phyloP scores from a whole-genome alignment of 306 rosid species.

The Psophocarpus tetragonolobus region DNA sequence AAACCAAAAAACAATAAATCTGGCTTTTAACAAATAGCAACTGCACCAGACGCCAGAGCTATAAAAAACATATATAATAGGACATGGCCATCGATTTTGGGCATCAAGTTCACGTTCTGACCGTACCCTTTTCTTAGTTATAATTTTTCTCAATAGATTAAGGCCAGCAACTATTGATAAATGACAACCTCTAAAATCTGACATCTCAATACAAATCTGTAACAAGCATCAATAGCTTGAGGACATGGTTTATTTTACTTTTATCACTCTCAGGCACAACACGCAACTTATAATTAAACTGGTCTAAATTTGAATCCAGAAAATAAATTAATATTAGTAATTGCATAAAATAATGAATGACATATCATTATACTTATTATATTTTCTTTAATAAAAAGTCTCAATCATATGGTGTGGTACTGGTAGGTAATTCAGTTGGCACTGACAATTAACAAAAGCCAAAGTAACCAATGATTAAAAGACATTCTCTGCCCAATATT shows the following conservation, averaged over 20 bases:
- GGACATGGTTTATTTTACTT: no score
- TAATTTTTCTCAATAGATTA: not conserved
- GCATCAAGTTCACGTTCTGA: not conserved
- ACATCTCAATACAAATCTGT: not conserved
- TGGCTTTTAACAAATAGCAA: not conserved
- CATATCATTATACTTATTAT: not conserved
- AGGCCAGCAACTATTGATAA: not conserved
- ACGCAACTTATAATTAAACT: not conserved
- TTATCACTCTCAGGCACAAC: not conserved
- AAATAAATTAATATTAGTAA: not conserved
- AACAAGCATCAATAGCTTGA: not conserved
- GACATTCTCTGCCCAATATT: constrained; percentile 6
- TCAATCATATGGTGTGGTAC: constrained; percentile 23
- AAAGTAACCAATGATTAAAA: constrained; percentile 11
- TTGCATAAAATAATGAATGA: not conserved
- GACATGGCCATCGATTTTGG: not conserved
- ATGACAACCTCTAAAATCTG: not conserved
- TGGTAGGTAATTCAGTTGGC: constrained; percentile 51
- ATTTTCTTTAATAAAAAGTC: constrained; percentile 37
- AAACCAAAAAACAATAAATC: not conserved
- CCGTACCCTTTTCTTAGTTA: not conserved
- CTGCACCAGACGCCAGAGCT: not conserved
- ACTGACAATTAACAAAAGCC: constrained; percentile 1
- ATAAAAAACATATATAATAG: not conserved
- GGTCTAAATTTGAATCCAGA: not conserved